A percentile compares a stretch with the other conserved stretches of the same genome.
Evolutionary conservation across 306 rosid species (phyloP).

Genomic region (Argentina anserina): DNA sequence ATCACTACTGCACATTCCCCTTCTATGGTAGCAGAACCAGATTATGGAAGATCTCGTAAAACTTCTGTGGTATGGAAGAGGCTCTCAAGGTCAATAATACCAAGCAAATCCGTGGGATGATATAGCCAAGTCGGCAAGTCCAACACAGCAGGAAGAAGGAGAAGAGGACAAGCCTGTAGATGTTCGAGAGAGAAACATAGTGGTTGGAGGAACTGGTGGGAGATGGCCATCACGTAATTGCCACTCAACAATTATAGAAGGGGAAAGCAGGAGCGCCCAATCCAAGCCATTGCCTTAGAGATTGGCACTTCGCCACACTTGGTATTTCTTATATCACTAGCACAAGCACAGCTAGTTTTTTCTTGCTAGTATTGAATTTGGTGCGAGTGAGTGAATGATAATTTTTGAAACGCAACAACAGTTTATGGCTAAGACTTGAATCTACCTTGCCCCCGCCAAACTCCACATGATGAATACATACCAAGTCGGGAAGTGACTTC

Average conservation of each 20-base stretch:
- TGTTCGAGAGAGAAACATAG: constrained; percentile 13
- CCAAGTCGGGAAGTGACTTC: background rate
- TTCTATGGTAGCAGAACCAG: background rate
- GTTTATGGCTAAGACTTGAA: background rate
- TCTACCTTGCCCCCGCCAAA: background rate
- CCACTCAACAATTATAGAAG: constrained; percentile 36
- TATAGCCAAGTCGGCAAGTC: constrained; percentile 6
- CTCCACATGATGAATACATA: background rate
- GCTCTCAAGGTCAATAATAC: background rate
- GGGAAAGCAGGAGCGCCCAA: constrained; percentile 6
- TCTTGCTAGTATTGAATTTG: background rate
- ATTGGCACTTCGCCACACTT: constrained; percentile 14
- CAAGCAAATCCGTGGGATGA: background rate
- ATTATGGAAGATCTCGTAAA: background rate
- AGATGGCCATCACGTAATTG: constrained; percentile 38
- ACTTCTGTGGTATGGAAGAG: background rate
- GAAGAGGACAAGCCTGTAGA: constrained; percentile 12
- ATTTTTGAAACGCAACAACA: background rate
- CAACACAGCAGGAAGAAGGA: constrained; percentile 2
- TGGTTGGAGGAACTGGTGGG: constrained; percentile 46
- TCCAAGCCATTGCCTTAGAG: background rate
- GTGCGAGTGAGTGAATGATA: background rate
- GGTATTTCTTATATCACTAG: background rate
- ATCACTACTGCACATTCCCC: background rate
- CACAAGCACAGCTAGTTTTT: background rate